Evolutionary conservation across 768 basidiomycete genomes (phyloP).

Genomic region (Mrakia hoshinonis): DNA sequence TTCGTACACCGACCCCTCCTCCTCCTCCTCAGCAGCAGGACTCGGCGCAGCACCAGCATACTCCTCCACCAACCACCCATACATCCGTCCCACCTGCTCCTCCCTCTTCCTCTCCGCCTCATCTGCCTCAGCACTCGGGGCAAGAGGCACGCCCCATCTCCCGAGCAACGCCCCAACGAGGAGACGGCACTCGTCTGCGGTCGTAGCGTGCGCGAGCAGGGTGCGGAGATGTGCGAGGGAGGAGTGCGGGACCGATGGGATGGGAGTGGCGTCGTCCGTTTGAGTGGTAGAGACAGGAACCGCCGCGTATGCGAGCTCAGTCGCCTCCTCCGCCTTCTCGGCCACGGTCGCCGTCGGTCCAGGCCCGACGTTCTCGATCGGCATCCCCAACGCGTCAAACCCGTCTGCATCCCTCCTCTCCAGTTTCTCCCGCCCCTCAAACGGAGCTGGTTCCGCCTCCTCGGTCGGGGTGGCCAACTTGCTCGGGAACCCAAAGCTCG

Average conservation of each 20-base stretch:
- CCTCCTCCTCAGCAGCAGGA: no score
- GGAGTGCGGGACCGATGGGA: background rate
- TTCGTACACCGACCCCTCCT: no score
- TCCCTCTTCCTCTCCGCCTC: background rate
- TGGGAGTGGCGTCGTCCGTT: background rate
- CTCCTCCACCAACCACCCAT: slow-evolving; percentile 13
- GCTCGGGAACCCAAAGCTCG: no score
- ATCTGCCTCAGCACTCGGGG: background rate
- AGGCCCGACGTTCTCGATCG: no score
- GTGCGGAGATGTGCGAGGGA: slow-evolving; percentile 12
- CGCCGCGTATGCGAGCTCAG: background rate
- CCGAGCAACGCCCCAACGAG: slow-evolving; percentile 16
- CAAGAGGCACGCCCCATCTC: slow-evolving; percentile 8
- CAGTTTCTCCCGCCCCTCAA: no score
- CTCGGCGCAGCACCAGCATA: no score
- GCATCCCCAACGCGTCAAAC: background rate
- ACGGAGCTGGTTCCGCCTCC: no score
- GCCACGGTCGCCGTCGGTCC: no score
- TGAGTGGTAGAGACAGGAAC: background rate
- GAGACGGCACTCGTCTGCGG: slow-evolving; percentile 23
- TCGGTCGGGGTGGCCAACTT: no score
- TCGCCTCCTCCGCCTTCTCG: no score
- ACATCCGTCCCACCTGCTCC: background rate
- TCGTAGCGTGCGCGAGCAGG: slow-evolving; percentile 21
- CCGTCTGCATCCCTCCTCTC: background rate